Evolutionary conservation across 208 protist genomes (phyloP).

Genomic region (Crithidia brevicula): DNA sequence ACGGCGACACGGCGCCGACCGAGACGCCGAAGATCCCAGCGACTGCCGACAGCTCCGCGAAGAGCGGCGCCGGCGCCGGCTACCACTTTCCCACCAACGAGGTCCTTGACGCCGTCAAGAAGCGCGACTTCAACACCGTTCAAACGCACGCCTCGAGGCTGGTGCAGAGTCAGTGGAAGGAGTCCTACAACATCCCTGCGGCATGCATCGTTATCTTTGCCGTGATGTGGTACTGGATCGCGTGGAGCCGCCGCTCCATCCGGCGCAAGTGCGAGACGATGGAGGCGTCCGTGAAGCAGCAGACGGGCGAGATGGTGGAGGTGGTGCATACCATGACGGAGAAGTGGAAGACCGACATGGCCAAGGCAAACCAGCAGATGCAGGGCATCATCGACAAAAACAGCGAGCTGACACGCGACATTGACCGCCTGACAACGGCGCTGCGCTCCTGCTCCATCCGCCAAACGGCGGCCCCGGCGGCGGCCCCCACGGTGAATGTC

Average conservation of each 20-base stretch:
- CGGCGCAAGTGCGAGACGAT: constrained; percentile 56
- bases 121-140: constrained; percentile 63
- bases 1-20: background rate
- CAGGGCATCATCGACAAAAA: constrained; percentile 85
- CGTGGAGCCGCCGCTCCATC: constrained; percentile 63
- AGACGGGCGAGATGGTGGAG: constrained; percentile 67
- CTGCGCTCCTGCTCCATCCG: constrained; percentile 73
- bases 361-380: constrained; percentile 66
- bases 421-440: constrained; percentile 82
- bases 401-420: constrained; percentile 75
- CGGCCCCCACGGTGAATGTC: background rate
- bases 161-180: constrained; percentile 70
- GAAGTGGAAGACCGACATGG: constrained; percentile 68
- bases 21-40: constrained; percentile 4
- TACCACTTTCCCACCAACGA: constrained; percentile 54
- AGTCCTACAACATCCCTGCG: constrained; percentile 71
- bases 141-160: constrained; percentile 67
- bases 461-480: constrained; percentile 22
- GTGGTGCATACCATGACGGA: constrained; percentile 51
- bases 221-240: constrained; percentile 76
- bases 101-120: constrained; percentile 61
- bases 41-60: background rate
- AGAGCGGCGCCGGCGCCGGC: constrained; percentile 2
- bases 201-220: constrained; percentile 57
- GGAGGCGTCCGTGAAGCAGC: constrained; percentile 49